A percentile compares a stretch with the other conserved stretches of the same genome.
Conservation (phyloP, 495 filamentous ascomycete species). For the Xylaria telfairii region DNA sequence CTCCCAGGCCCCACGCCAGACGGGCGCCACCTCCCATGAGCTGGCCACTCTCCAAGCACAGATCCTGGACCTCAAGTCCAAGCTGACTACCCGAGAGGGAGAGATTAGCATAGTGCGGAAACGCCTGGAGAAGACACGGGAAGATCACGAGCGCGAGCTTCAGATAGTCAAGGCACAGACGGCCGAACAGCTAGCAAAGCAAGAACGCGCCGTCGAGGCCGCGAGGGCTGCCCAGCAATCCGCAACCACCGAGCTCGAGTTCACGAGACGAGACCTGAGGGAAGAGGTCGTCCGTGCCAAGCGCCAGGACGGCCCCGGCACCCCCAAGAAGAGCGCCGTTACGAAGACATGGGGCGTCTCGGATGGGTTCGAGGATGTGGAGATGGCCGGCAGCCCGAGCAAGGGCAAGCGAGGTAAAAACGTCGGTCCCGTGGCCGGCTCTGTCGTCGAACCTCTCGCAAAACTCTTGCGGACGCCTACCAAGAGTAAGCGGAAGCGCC, state of each 20-base stretch:
- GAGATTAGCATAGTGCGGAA: constrained; percentile 61
- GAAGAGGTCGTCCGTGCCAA: constrained; percentile 53
- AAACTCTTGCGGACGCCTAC: constrained; percentile 48
- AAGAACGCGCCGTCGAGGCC: constrained; percentile 53
- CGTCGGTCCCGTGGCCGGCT: constrained; percentile 41
- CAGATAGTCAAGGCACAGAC: constrained; percentile 50
- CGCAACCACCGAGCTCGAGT: constrained; percentile 57
- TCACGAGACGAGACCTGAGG: constrained; percentile 56
- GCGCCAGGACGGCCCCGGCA: constrained; percentile 43
- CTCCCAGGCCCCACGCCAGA: constrained; percentile 34
- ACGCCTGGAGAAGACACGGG: constrained; percentile 50
- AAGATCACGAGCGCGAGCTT: constrained; percentile 55
- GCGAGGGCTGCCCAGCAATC: constrained; percentile 53
- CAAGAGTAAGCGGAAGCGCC: constrained; percentile 60
- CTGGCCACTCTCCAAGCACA: constrained; percentile 36
- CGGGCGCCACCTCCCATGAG: constrained; percentile 31
- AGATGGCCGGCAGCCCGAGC: constrained; percentile 53
- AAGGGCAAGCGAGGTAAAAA: constrained; percentile 47
- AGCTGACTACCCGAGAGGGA: constrained; percentile 53
- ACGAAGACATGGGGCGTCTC: constrained; percentile 49
- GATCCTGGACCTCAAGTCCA: constrained; percentile 47
- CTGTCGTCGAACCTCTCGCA: constrained; percentile 40
- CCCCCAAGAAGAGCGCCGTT: constrained; percentile 53
- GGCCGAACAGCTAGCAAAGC: constrained; percentile 53
- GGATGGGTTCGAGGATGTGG: constrained; percentile 62